These are phyloP conservation scores for Clavulina sp. DNA, from an alignment of 768 basidiomycete genomes.

Conservation along the genomic window DNA sequence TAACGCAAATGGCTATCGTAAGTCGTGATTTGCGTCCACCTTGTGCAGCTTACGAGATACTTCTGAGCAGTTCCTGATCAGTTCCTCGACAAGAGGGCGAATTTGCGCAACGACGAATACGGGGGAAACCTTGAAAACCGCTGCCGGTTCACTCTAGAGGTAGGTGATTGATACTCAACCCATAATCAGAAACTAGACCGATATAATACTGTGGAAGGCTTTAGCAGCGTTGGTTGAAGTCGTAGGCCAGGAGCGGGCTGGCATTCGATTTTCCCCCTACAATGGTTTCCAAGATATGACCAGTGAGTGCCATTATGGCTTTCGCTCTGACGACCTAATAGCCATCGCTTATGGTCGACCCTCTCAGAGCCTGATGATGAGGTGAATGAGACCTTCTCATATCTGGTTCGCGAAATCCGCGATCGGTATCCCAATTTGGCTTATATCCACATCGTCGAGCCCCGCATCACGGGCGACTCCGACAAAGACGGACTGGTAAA, in stretches of 20 bases:
- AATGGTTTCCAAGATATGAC: constrained; percentile 1
- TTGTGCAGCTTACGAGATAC: constrained; percentile 8
- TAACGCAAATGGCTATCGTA: too few relatives aligned
- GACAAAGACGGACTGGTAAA: constrained; percentile 11
- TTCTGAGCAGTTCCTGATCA: constrained; percentile 29
- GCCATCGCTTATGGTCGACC: neutral
- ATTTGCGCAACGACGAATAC: constrained; percentile 43
- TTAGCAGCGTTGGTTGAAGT: constrained; percentile 17
- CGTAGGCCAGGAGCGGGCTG: constrained; percentile 19
- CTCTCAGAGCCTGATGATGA: too few relatives aligned
- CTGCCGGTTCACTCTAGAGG: constrained; percentile 33
- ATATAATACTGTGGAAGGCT: too few relatives aligned
- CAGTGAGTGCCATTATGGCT: neutral
- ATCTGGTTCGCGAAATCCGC: constrained; percentile 10
- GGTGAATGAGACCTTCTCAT: too few relatives aligned
- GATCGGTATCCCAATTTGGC: constrained; percentile 14
- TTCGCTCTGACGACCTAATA: neutral
- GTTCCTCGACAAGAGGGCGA: constrained; percentile 40
- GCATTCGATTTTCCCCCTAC: constrained; percentile 19
- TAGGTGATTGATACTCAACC: too few relatives aligned
- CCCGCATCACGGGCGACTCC: neutral
- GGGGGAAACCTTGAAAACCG: constrained; percentile 49
- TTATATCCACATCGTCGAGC: constrained; percentile 16
- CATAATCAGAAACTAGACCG: too few relatives aligned
- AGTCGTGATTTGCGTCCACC: too few relatives aligned